Evolutionary conservation across 2,329 filamentous ascomycete genomes (phyloP), one percentile per base, ranked within the genome.

Genomic region (Orbilia oligospora): DNA sequence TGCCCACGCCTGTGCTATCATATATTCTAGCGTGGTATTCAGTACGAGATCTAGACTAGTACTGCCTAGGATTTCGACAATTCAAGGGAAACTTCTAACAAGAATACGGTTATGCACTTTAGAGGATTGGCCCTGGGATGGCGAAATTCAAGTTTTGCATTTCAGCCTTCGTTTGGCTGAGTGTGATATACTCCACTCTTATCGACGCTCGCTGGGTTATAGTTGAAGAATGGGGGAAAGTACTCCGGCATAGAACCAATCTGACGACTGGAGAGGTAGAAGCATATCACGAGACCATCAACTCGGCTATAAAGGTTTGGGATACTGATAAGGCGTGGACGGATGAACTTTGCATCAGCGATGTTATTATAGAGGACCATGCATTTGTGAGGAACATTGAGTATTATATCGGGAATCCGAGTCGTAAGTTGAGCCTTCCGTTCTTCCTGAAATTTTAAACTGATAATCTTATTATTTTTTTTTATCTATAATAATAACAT

Each of bases 151-250:
- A 20, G 18, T 33, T 33, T 14, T 20, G 8, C 20, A 36, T 18
- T 4, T 44, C 20, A 30, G 6, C 44, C 27, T 10, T 20, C 0
- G 12, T 64, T 46, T 63, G 46, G 33, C 22, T 70, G 3, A 36
- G 49, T 4, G 10, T 63, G 0, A 0, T 67, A 18, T 49, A 20
- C 6, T 18, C 51, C 4, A 46, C 12, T 4, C 3, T 27, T 1
- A 33, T 63, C 14, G 14, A 66, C 9, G 41, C 49, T 20, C 73
- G 73, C 6, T 77, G 73, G 73, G 20, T 77, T 14, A 27, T 46
- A 14, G 10, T 77, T 5, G 67, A 77, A 30, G 66, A 77, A 63
- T 66, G 33, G 27, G 70, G 58, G 30, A 16, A 9, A 56, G 30
- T 18, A 5, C n/a, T 63, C 9, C 49, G 12, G 8, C 18, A 30